Percentiles rank a stretch among this genome's conserved stretches.
Evolutionary conservation across 805 yeast genomes (phyloP).

Genomic region (Starmerella cellae): DNA sequence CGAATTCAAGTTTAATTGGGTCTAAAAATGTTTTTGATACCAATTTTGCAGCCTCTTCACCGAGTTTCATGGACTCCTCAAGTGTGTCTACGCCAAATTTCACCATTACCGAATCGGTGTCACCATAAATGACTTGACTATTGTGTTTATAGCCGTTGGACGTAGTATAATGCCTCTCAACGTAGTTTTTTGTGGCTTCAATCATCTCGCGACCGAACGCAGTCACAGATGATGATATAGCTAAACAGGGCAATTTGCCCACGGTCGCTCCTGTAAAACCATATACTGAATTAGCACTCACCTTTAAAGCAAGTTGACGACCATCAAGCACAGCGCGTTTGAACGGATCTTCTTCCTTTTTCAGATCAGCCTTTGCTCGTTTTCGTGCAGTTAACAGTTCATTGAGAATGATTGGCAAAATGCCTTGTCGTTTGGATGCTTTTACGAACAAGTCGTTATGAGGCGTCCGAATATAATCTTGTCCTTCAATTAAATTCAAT

Average conservation of each 20-base stretch:
- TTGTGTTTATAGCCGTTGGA: constrained; percentile 74
- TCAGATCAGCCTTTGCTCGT: constrained; percentile 78
- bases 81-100: constrained; percentile 78
- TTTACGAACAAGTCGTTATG: constrained; percentile 86
- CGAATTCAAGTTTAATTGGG: constrained; percentile 92
- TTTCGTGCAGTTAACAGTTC: constrained; percentile 87
- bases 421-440: constrained; percentile 55
- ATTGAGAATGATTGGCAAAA: constrained; percentile 78
- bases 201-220: constrained; percentile 96
- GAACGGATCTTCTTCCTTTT: constrained; percentile 88
- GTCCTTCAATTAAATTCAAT: constrained; percentile 47
- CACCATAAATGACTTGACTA: constrained; percentile 91
- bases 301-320: constrained; percentile 88
- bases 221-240: constrained; percentile 90
- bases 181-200: constrained; percentile 76
- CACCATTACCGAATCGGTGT: constrained; percentile 98
- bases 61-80: constrained; percentile 74
- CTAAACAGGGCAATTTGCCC: constrained; percentile 92
- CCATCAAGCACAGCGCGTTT: constrained; percentile 89
- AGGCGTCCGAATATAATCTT: constrained; percentile 78
- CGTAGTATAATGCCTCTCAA: constrained; percentile 64
- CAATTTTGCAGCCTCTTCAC: constrained; percentile 83
- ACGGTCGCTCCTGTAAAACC: constrained; percentile 99
- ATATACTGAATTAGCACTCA: constrained; percentile 95
- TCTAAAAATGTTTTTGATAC: constrained; percentile 66